Conservation (phyloP, 805 yeast species). For the Suhomyces sp. region DNA sequence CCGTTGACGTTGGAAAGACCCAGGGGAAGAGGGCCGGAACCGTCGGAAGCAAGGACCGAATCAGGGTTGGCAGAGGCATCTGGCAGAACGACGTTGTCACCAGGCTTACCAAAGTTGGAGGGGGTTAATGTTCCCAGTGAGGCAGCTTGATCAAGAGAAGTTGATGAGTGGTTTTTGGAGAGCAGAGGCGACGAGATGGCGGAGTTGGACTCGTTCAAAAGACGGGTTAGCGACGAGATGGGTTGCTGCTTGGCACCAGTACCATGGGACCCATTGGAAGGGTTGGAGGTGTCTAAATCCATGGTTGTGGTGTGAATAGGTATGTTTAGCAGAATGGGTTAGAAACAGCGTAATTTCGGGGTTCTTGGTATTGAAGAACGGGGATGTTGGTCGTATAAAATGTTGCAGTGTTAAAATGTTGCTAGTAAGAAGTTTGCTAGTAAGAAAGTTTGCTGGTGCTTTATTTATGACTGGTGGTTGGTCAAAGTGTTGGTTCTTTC, state of each 20-base stretch:
- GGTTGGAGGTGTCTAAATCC: conserved; percentile 3
- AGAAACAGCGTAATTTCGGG: too few relatives aligned
- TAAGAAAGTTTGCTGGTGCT: too few relatives aligned
- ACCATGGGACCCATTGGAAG: too few relatives aligned
- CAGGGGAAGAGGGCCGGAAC: too few relatives aligned
- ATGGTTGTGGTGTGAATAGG: conserved; percentile 2
- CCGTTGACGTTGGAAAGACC: conserved; percentile 3
- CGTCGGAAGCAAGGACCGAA: neutral
- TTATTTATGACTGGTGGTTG: too few relatives aligned
- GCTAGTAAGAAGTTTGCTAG: too few relatives aligned
- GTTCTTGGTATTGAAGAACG: too few relatives aligned
- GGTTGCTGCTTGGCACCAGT: conserved; percentile 17
- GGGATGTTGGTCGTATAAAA: too few relatives aligned
- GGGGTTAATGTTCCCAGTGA: conserved; percentile 15
- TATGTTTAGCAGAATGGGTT: too few relatives aligned
- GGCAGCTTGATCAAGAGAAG: conserved; percentile 6
- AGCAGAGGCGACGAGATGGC: conserved; percentile 13
- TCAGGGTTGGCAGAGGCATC: neutral
- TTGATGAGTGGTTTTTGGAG: conserved; percentile 6
- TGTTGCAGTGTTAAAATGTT: too few relatives aligned
- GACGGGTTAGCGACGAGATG: conserved; percentile 37
- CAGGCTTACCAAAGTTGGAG: conserved; percentile 7
- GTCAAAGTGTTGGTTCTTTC: too few relatives aligned
- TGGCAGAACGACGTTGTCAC: conserved; percentile 5
- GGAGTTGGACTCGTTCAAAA: conserved; percentile 34